Base-by-base conservation (phyloP, 2,329 filamentous ascomycete genomes). In the Emmonsia crescens region DNA sequence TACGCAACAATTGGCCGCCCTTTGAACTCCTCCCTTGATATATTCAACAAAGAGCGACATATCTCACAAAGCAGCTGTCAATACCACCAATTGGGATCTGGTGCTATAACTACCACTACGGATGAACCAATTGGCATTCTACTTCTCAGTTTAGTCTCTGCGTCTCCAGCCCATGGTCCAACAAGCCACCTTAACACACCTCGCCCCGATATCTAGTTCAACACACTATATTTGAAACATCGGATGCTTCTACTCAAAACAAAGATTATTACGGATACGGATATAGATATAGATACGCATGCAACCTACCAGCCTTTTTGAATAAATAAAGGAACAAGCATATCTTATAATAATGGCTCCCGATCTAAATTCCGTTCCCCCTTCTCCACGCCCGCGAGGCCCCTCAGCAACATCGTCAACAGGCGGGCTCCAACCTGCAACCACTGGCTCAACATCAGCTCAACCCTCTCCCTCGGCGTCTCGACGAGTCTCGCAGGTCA, bases 401-500 rank as follows among this genome's bases (percentile, higher is more conserved):
- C 68, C 72, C 60, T 68, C 73, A 49, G 67, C 70, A 36, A 71
- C 73, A 29, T 65, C 71, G 2, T 65, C 64, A 52, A 62, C 67
- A 46, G 68, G 67, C 40, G 49, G 5, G 5, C 49, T 33, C 6
- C 52, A 36, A 55, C 52, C 52, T 24, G 19, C 42, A 51, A 40
- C 61, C 24, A 57, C 58, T 31, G 40, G 29, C 42, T 42, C 69
- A 63, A 60, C 69, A 68, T 57, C 55, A 9, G 14, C 27, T 31
- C 55, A 57, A 54, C 68, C 74, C 19, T 75, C 77, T n/a, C 70
- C 74, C 3, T 64, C 76, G 38, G 68, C 70, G 38, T 79, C 79
- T 56, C 76, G 79, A 65, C 77, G 77, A 31, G 73, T 76, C 31
- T 79, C 77, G 16, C 78, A 80, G 64, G 71, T 74, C 60, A 82